phyloP scores from a whole-genome alignment of 2,329 filamentous ascomycete genomes.

The Lecanicillium sp. region DNA sequence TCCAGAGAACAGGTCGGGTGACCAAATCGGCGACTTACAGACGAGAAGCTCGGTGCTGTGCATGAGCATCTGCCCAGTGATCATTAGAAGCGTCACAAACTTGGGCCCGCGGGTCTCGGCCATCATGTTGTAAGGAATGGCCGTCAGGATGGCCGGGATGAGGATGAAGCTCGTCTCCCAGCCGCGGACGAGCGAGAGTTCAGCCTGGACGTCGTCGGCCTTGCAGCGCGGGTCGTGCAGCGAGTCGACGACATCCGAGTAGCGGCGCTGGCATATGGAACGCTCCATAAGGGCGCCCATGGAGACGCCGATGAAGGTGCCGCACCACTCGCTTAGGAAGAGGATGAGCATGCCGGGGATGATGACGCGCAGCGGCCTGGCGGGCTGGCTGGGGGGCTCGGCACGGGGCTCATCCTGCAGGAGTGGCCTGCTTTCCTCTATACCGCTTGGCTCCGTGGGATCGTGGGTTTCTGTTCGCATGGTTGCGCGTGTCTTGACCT shows the following conservation, averaged over 20 bases:
- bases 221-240: background rate
- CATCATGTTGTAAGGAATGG: background rate
- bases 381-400: background rate
- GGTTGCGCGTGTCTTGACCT: no score
- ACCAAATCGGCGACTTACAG: no score
- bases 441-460: background rate
- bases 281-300: conserved; percentile 1
- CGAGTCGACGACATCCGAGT: background rate
- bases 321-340: background rate
- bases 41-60: background rate
- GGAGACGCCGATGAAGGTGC: background rate
- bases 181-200: background rate
- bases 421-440: background rate
- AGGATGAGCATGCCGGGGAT: background rate
- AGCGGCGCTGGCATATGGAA: background rate
- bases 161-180: background rate
- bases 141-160: background rate
- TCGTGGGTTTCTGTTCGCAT: no score
- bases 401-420: background rate
- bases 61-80: background rate
- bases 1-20: no score
- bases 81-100: background rate
- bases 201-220: background rate
- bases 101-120: background rate
- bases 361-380: background rate